phyloP scores from a whole-genome alignment of 176 grass and related monocot species.

The Musa beccarii region DNA sequence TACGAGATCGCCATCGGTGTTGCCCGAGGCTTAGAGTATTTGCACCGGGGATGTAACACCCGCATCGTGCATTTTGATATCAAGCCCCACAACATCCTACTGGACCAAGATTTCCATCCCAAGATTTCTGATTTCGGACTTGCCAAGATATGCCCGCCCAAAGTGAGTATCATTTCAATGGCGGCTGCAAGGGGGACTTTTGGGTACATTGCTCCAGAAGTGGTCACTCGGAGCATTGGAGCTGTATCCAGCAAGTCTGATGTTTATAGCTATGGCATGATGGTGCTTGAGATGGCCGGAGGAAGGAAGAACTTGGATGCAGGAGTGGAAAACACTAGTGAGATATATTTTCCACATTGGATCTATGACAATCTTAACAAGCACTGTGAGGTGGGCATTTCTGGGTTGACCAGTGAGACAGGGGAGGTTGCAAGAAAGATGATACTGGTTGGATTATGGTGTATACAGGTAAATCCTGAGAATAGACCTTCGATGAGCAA shows the following conservation, averaged over 20 bases:
- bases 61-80: constrained; percentile 27
- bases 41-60: constrained; percentile 22
- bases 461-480: constrained; percentile 28
- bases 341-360: constrained; percentile 47
- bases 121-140: constrained; percentile 62
- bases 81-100: constrained; percentile 40
- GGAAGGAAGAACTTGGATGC: background rate
- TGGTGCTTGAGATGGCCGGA: background rate
- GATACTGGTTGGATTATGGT: constrained; percentile 48
- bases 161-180: constrained; percentile 10
- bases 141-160: constrained; percentile 29
- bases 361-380: constrained; percentile 47
- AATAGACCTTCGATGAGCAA: constrained; percentile 36
- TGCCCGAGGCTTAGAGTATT: constrained; percentile 35
- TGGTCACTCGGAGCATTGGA: constrained; percentile 37
- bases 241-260: constrained; percentile 32
- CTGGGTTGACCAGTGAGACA: constrained; percentile 24
- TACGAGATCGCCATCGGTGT: constrained; percentile 41
- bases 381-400: constrained; percentile 14
- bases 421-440: constrained; percentile 34
- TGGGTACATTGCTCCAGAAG: constrained; percentile 49
- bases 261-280: constrained; percentile 57
- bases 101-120: constrained; percentile 41
- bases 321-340: constrained; percentile 6
- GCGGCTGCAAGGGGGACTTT: constrained; percentile 13